These are phyloP conservation scores for Yarrowia sp. DNA, from an alignment of 805 yeast genomes.

Conservation along the genomic window DNA sequence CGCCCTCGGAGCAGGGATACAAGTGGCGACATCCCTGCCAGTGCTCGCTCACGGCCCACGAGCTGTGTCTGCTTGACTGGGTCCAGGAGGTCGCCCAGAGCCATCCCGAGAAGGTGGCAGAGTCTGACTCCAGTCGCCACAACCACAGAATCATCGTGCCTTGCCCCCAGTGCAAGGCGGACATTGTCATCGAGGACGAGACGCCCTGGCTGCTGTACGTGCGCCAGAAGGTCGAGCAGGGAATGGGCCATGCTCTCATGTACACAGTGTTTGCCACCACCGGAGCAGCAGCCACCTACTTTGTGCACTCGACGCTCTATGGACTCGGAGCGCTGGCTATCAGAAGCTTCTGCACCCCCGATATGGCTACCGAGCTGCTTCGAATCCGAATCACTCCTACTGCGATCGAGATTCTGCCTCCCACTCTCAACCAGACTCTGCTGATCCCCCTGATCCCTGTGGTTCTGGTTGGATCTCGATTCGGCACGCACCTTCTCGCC, in stretches of 20 bases:
- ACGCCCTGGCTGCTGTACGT: slow-evolving; percentile 12
- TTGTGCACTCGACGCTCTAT: slow-evolving; percentile 10
- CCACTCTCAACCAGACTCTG: slow-evolving; percentile 15
- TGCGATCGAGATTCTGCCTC: slow-evolving; percentile 19
- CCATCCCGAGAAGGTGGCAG: slow-evolving; percentile 27
- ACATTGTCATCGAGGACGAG: slow-evolving; percentile 31
- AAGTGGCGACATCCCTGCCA: slow-evolving; percentile 49
- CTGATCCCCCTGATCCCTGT: slow-evolving; percentile 14
- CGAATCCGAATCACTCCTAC: slow-evolving; percentile 25
- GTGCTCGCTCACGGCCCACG: slow-evolving; percentile 49
- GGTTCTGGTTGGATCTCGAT: background rate
- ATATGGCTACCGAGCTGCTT: slow-evolving; percentile 13
- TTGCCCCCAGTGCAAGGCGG: slow-evolving; percentile 40
- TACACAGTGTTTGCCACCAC: slow-evolving; percentile 8
- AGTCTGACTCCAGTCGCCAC: slow-evolving; percentile 12
- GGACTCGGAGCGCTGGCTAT: slow-evolving; percentile 17
- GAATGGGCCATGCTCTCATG: slow-evolving; percentile 19
- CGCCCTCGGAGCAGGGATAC: slow-evolving; percentile 37
- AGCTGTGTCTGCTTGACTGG: slow-evolving; percentile 47
- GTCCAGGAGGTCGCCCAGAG: slow-evolving; percentile 37
- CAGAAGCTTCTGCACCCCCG: slow-evolving; percentile 9
- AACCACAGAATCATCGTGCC: slow-evolving; percentile 24
- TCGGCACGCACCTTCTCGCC: background rate
- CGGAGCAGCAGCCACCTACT: slow-evolving; percentile 19
- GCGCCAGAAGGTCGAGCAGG: slow-evolving; percentile 17